Percentiles rank a stretch among this genome's conserved stretches.
These are phyloP conservation scores for Epithemia pelagica DNA, from an alignment of 108 stramenopile genomes.

Conservation along the genomic window DNA sequence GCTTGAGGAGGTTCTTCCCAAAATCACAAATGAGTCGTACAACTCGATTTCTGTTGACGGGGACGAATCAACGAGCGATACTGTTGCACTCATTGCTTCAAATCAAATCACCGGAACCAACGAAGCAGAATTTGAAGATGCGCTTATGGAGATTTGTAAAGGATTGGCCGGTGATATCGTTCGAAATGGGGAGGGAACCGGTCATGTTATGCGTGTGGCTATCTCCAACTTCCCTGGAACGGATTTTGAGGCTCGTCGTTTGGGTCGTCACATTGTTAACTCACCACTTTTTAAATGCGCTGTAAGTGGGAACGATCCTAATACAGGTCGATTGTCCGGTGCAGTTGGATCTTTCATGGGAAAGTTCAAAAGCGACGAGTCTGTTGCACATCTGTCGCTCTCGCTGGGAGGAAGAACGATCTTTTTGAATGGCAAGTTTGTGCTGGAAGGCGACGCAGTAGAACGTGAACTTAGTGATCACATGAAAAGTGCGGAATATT, in stretches of 20 bases:
- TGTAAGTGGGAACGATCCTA: constrained; percentile 95
- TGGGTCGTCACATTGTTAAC: constrained; percentile 92
- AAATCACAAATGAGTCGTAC: constrained; percentile 73
- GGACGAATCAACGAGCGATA: constrained; percentile 93
- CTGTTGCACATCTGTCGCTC: constrained; percentile 54
- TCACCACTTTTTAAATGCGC: constrained; percentile 95
- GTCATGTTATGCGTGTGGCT: constrained; percentile 88
- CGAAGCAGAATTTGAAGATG: constrained; percentile 68
- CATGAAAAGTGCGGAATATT: constrained; percentile 82
- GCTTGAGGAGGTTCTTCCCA: constrained; percentile 67
- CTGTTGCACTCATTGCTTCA: constrained; percentile 78
- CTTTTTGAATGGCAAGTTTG: constrained; percentile 87
- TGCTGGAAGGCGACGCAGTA: constrained; percentile 83
- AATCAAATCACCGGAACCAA: constrained; percentile 52
- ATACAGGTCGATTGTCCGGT: constrained; percentile 95
- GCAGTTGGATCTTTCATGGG: constrained; percentile 93
- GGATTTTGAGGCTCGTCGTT: constrained; percentile 67
- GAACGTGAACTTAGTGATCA: constrained; percentile 85
- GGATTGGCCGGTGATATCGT: constrained; percentile 92
- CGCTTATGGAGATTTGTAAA: constrained; percentile 63
- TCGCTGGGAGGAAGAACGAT: constrained; percentile 84
- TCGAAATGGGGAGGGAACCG: constrained; percentile 98
- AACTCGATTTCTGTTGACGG: constrained; percentile 95
- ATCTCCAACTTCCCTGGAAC: constrained; percentile 83
- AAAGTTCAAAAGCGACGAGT: constrained; percentile 59